A percentile compares a stretch with the other conserved stretches of the same genome.
phyloP scores from a whole-genome alignment of 768 basidiomycete species.

The Russula foetens region DNA sequence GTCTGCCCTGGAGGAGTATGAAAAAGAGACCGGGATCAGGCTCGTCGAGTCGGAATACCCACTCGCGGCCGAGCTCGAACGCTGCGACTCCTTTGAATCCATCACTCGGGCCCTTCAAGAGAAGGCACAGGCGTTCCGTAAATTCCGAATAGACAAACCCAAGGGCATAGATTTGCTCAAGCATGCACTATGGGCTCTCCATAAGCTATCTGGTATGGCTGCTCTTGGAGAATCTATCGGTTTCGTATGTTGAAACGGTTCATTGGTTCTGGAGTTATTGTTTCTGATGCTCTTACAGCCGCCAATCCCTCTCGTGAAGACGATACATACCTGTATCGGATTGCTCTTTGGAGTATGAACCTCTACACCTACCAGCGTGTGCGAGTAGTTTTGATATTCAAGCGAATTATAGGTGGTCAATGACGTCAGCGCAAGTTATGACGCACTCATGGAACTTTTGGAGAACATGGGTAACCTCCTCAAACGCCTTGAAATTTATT shows the following conservation, averaged over 20 bases:
- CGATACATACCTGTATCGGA: neutral
- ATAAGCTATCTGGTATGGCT: neutral
- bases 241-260: neutral
- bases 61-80: neutral
- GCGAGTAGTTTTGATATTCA: neutral
- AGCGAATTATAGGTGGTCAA: neutral
- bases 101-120: neutral
- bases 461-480: neutral
- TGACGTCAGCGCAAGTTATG: neutral
- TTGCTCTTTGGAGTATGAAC: neutral
- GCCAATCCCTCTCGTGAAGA: neutral
- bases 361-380: neutral
- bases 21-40: neutral
- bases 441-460: neutral
- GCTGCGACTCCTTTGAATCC: neutral
- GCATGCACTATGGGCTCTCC: neutral
- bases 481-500: neutral
- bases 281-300: neutral
- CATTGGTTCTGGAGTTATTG: neutral
- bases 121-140: neutral
- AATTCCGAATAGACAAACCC: neutral
- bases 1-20: neutral
- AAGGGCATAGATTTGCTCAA: neutral
- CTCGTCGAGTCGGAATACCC: neutral
- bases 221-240: neutral